Percentiles rank a stretch among this genome's conserved stretches.
Conservation (phyloP, 2,329 filamentous ascomycete species). For the Xylaria sp. region DNA sequence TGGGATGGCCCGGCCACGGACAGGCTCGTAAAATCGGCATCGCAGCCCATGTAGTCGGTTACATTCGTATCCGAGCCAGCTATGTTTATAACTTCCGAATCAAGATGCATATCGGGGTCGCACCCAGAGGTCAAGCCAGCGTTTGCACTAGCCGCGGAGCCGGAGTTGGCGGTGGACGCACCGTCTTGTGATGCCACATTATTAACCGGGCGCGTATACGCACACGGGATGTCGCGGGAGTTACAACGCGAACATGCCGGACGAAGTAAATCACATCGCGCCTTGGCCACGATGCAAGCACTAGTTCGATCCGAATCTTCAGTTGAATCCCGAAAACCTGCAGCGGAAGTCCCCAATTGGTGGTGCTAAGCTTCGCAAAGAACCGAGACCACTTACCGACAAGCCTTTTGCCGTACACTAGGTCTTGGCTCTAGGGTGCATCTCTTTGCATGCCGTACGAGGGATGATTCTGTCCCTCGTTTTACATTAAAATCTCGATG, state of each 20-base stretch:
- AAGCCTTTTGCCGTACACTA: slow-evolving; percentile 45
- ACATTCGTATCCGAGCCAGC: not conserved
- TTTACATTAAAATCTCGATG: not conserved
- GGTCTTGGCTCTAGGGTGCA: slow-evolving; percentile 41
- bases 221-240: slow-evolving; percentile 38
- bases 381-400: slow-evolving; percentile 32
- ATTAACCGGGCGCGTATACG: slow-evolving; percentile 36
- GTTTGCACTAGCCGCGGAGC: slow-evolving; percentile 1
- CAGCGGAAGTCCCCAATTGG: not conserved
- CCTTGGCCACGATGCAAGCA: slow-evolving; percentile 45
- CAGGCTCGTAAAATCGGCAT: slow-evolving; percentile 6
- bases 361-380: not conserved
- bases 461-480: slow-evolving; percentile 39
- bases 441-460: slow-evolving; percentile 42
- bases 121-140: not conserved
- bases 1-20: not conserved
- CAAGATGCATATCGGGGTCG: not conserved
- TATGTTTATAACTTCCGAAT: not conserved
- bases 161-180: slow-evolving; percentile 8
- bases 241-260: slow-evolving; percentile 45
- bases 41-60: slow-evolving; percentile 17
- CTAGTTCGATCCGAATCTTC: slow-evolving; percentile 11
- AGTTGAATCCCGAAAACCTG: slow-evolving; percentile 3
- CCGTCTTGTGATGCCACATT: not conserved
- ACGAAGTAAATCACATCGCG: slow-evolving; percentile 45